Evolutionary conservation across 2,329 filamentous ascomycete genomes (phyloP), one percentile per base, ranked within the genome.

Genomic region (Scedosporium minutisporum): DNA sequence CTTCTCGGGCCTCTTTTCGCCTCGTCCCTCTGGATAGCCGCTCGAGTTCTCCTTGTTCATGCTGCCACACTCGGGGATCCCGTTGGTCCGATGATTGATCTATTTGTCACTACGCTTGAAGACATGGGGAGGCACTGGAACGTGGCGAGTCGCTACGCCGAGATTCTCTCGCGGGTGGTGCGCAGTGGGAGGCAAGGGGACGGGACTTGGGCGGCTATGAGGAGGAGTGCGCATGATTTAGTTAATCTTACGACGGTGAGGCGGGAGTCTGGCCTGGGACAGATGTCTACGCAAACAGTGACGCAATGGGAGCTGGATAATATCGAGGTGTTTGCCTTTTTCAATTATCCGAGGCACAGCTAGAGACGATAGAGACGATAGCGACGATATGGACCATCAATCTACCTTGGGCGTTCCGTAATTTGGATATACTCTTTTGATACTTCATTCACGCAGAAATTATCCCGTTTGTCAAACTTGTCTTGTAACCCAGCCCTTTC

Each of bases 261-360:
- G 0, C 71, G 75, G 16, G 72, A 69, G 9, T 76, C 75, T 0
- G 74, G 73, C 3, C 42, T 76, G 0, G 75, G 78, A 27, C 72
- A 71, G 3, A 76, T 73, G 4, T 74, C 74, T 16, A 74, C 75
- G 0, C 75, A 76, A 51, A 66, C 71, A 1, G 73, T 74, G 3
- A 74, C 76, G 0, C 69, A 75, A 4, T 72, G 69, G 64, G 76
- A 78, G 63, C 69, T 78, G 2, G 77, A 78, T 63, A 75, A 73
- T 55, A 76, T 78, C 21, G 76, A 78, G 27, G 71, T 78, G 3
- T 78, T 78, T 55, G 76, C 78, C 65, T 78, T 78, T 63, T 78
- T 78, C 67, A 77, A 78, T 25, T 76, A 74, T 51, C 76, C 76
- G 9, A n/a, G 58, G 23, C 58, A 51, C 41, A 21, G n/a, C 16